phyloP scores from a whole-genome alignment of 2,329 filamentous ascomycete species.

The Pezicula rhizophila region DNA sequence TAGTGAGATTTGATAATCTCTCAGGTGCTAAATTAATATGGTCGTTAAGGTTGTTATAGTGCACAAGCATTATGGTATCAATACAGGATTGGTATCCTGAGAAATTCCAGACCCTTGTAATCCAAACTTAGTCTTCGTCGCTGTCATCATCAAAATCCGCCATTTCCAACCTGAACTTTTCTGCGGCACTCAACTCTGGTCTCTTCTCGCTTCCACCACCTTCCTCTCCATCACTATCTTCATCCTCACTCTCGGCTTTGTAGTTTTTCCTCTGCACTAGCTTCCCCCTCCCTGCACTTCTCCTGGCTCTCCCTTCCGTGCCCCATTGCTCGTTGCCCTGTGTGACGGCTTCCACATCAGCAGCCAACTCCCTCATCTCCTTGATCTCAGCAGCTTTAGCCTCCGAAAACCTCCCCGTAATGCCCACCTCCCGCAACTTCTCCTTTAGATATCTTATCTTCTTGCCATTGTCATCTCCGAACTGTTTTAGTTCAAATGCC shows the following conservation, averaged over 20 bases:
- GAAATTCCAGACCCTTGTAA: too few relatives aligned
- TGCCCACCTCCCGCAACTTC: slow-evolving; percentile 76
- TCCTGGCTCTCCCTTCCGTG: slow-evolving; percentile 28
- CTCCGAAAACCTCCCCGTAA: slow-evolving; percentile 82
- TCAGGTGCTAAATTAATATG: too few relatives aligned
- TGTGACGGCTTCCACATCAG: slow-evolving; percentile 78
- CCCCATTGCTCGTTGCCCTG: slow-evolving; percentile 81
- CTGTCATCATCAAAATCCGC: slow-evolving; percentile 38
- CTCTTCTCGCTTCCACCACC: slow-evolving; percentile 19
- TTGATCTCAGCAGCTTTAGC: slow-evolving; percentile 83
- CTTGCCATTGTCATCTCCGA: slow-evolving; percentile 61
- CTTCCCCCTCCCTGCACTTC: slow-evolving; percentile 22
- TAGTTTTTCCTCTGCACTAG: slow-evolving; percentile 31
- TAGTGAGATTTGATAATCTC: too few relatives aligned
- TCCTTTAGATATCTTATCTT: slow-evolving; percentile 77
- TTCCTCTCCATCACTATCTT: slow-evolving; percentile 15
- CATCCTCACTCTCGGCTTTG: slow-evolving; percentile 27
- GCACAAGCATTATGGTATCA: too few relatives aligned
- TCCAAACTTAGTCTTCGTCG: slow-evolving; percentile 7
- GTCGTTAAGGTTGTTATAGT: too few relatives aligned
- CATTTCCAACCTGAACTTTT: slow-evolving; percentile 22
- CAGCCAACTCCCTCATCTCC: slow-evolving; percentile 75
- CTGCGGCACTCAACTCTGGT: slow-evolving; percentile 5
- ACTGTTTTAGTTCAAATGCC: slow-evolving; percentile 75
- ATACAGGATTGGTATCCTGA: too few relatives aligned